phyloP scores from a whole-genome alignment of 495 filamentous ascomycete genomes.

The Clohesyomyces aquaticus region DNA sequence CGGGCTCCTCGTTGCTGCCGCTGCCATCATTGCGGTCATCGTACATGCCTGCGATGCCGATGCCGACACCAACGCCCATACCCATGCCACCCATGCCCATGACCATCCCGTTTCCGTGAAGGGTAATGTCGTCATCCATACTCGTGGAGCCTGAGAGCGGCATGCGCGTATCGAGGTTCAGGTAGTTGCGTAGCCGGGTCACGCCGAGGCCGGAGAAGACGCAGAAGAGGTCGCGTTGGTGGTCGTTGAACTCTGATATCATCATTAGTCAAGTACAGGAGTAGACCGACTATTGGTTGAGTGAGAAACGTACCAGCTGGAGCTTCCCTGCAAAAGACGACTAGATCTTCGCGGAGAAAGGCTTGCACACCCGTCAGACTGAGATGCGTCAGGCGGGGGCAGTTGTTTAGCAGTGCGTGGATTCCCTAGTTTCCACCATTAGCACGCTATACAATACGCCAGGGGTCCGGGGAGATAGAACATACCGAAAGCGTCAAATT shows the following conservation, averaged over 20 bases:
- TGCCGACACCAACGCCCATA: too few relatives aligned
- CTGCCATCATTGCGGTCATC: too few relatives aligned
- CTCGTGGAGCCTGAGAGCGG: too few relatives aligned
- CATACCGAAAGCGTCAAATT: conserved; percentile 78
- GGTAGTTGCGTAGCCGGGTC: conserved; percentile 69
- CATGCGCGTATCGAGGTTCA: conserved; percentile 58
- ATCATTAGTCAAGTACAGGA: conserved; percentile 41
- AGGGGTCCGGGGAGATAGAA: not conserved
- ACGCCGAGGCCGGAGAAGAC: conserved; percentile 94
- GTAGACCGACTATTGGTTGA: not conserved
- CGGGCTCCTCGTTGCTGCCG: conserved; percentile 35
- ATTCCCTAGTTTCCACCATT: conserved; percentile 71
- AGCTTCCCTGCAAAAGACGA: conserved; percentile 81
- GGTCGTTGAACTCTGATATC: conserved; percentile 81
- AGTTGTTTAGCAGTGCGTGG: conserved; percentile 82
- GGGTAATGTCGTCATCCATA: too few relatives aligned
- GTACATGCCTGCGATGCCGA: too few relatives aligned
- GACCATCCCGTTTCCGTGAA: too few relatives aligned
- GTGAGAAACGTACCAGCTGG: conserved; percentile 63
- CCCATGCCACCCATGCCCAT: too few relatives aligned
- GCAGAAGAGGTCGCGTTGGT: conserved; percentile 93
- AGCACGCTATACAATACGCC: not conserved
- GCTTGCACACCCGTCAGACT: conserved; percentile 93
- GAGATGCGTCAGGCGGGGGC: conserved; percentile 89
- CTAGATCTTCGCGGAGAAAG: conserved; percentile 75